Evolutionary conservation across 768 basidiomycete genomes (phyloP), one percentile per base, ranked within the genome.

Genomic region (Termitomyces sp.): DNA sequence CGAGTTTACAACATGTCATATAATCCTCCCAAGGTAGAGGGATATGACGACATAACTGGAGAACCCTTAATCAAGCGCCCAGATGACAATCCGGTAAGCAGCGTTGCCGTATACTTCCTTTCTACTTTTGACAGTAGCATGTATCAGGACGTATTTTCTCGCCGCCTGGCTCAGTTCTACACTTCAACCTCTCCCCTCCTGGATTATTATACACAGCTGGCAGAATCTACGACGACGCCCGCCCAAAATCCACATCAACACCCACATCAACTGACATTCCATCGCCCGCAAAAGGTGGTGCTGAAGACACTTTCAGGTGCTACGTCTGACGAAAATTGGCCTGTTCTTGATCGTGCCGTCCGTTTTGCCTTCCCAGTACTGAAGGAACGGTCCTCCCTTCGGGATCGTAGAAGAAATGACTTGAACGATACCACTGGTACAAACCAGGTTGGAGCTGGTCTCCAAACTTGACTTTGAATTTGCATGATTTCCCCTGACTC

Each of bases 281-380:
- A 72, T 8, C 68, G 75, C 50, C 70, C 76, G 8, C 75, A 80
- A 16, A 76, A 73, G 52, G 70, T 86, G 18, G 78, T 79, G 54
- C 66, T 91, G 11, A 78, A 81, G 46, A 85, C 85, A 3, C 70
- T 96, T 33, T 76, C 80, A 20, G 93, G 93, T 3, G 73, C 78
- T 57, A 91, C 91, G 8, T 91, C 89, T 3, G 90, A 95, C 66
- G 91, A 94, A 70, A 95, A 95, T 62, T 95, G 93, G 93, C 92
- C 91, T 2, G 76, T 86, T 63, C 79, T 96, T 12, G 91, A 93
- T 61, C 72, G 72, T 46, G 74, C 82, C 22, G 75, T 94, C 24
- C 75, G 76, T 53, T 72, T 75, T 27, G 70, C 78, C 2, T 89
- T 89, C 67, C 88, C 91, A 3, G 66, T 69, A 4, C 67, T 91